A percentile compares a stretch with the other conserved stretches of the same genome.
Conservation (phyloP, 2,329 filamentous ascomycete genomes). For the Pyrenophora tritici-repentis region DNA sequence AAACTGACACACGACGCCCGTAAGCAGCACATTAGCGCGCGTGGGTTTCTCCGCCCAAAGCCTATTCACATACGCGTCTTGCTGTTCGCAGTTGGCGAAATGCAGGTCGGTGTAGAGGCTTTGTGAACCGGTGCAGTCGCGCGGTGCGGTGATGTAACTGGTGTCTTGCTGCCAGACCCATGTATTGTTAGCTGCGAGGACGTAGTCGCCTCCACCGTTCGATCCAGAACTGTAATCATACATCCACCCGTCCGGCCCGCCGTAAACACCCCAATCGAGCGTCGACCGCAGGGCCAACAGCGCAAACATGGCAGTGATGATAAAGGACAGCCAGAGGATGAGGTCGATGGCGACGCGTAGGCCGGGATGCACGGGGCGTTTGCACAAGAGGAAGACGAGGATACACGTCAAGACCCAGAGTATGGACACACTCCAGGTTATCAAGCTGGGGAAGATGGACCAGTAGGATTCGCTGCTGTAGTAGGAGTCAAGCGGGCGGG, state of each 20-base stretch:
- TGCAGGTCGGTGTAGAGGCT: constrained; percentile 1
- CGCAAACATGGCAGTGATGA: constrained; percentile 35
- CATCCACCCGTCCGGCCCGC: constrained; percentile 5
- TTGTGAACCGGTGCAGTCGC: constrained; percentile 20
- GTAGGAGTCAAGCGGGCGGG: not conserved
- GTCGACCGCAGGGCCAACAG: constrained; percentile 21
- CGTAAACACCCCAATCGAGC: constrained; percentile 26
- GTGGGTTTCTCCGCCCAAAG: constrained; percentile 32
- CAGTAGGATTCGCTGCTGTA: constrained; percentile 23
- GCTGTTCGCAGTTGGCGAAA: constrained; percentile 33
- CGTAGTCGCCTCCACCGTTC: constrained; percentile 27
- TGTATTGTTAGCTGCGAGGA: constrained; percentile 33
- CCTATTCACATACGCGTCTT: constrained; percentile 39
- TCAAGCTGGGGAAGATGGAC: constrained; percentile 27
- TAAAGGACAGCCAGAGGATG: constrained; percentile 42
- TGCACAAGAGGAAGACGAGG: constrained; percentile 31
- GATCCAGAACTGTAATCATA: constrained; percentile 16
- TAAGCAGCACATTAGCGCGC: constrained; percentile 27
- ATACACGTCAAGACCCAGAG: constrained; percentile 39
- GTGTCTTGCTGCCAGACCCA: constrained; percentile 34
- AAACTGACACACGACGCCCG: constrained; percentile 39
- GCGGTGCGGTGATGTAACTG: constrained; percentile 16
- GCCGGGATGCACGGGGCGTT: constrained; percentile 42
- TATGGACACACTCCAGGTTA: constrained; percentile 39
- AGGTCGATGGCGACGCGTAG: constrained; percentile 43